These are phyloP conservation scores for Colletotrichum neosansevieriae DNA, from an alignment of 2,329 filamentous ascomycete genomes.

Conservation along the genomic window DNA sequence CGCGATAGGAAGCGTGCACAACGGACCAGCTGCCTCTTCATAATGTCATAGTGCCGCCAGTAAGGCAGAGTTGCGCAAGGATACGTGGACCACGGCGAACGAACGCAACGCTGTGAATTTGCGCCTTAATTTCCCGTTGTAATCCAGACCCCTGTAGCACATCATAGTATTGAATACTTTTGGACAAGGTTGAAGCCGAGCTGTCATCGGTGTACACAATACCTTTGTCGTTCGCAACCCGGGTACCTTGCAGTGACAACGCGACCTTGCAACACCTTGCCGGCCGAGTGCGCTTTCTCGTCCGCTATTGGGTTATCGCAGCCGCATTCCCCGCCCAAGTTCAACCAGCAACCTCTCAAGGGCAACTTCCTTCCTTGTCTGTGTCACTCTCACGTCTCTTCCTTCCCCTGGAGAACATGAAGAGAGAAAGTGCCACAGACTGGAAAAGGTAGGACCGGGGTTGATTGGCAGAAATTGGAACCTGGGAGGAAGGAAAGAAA, in stretches of 20 bases:
- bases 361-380: slow-evolving; percentile 1
- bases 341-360: neutral
- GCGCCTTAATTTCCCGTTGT: slow-evolving; percentile 40
- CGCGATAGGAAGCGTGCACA: slow-evolving; percentile 23
- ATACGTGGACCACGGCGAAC: slow-evolving; percentile 19
- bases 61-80: slow-evolving; percentile 21
- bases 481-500: neutral
- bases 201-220: neutral
- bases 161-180: neutral
- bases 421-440: slow-evolving; percentile 1
- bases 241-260: slow-evolving; percentile 31
- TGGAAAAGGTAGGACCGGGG: neutral
- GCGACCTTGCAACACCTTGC: slow-evolving; percentile 14
- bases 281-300: slow-evolving; percentile 21
- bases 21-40: neutral
- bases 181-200: too few relatives aligned
- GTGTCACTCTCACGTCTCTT: slow-evolving; percentile 24
- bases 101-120: slow-evolving; percentile 39
- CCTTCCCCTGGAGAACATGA: neutral
- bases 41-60: slow-evolving; percentile 5
- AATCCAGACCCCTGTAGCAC: slow-evolving; percentile 22
- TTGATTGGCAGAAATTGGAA: neutral
- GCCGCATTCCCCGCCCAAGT: slow-evolving; percentile 5
- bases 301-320: slow-evolving; percentile 9
- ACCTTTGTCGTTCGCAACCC: neutral